Conservation (phyloP, 1,284 basidiomycete genomes). For the Thecaphora thlaspeos region DNA sequence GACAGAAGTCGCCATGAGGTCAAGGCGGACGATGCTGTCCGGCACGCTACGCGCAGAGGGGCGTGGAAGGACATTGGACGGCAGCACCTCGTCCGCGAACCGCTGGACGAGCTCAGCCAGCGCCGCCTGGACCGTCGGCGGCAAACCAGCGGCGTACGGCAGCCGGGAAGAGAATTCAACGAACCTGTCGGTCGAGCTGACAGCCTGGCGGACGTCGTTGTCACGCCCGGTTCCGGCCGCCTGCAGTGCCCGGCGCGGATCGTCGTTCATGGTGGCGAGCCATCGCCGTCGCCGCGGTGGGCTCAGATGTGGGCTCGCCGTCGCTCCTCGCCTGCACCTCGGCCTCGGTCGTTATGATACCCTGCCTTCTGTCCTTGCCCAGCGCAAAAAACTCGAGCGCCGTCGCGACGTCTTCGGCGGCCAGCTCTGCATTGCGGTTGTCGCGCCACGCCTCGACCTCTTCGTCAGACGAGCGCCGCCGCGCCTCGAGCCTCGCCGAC, state of each 20-base stretch:
- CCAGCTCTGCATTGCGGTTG: conserved; percentile 23
- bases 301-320: not conserved
- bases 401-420: conserved; percentile 28
- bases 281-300: no score
- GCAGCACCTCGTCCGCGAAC: conserved; percentile 8
- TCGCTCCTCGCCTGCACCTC: not conserved
- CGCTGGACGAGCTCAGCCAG: not conserved
- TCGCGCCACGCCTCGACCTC: conserved; percentile 1
- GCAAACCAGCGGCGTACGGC: not conserved
- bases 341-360: conserved; percentile 15
- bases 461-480: not conserved
- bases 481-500: no score
- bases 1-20: conserved; percentile 10
- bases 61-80: conserved; percentile 19
- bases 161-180: no score
- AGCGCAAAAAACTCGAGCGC: conserved; percentile 30
- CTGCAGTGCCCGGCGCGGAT: no score
- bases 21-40: conserved; percentile 13
- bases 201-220: no score
- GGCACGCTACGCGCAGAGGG: conserved; percentile 15
- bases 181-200: no score
- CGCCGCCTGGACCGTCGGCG: not conserved
- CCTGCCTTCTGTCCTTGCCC: conserved; percentile 28
- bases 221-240: no score
- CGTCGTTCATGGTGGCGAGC: no score